Conservation (phyloP, 2,329 filamentous ascomycete genomes). For the Fusarium haematococcum region DNA sequence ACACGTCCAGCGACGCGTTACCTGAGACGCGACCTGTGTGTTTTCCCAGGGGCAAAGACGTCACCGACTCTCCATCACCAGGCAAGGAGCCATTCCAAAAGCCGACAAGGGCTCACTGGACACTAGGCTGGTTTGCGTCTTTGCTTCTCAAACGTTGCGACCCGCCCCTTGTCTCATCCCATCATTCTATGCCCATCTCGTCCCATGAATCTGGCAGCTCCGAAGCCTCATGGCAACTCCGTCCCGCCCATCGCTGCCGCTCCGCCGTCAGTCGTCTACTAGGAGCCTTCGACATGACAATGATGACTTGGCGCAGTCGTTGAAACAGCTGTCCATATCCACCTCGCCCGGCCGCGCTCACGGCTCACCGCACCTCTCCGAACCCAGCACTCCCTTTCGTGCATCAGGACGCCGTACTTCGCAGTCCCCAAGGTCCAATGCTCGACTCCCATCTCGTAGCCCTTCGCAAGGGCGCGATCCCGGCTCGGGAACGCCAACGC, state of each 20-base stretch:
- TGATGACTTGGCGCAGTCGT: slow-evolving; percentile 55
- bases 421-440: slow-evolving; percentile 39
- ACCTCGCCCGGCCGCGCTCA: slow-evolving; percentile 45
- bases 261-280: slow-evolving; percentile 51
- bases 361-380: slow-evolving; percentile 50
- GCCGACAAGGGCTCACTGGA: slow-evolving; percentile 21
- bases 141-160: slow-evolving; percentile 18
- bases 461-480: slow-evolving; percentile 57
- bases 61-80: slow-evolving; percentile 32
- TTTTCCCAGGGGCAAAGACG: slow-evolving; percentile 32
- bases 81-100: not conserved
- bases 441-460: slow-evolving; percentile 54
- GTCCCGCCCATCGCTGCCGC: slow-evolving; percentile 44
- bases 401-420: slow-evolving; percentile 52
- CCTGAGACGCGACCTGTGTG: slow-evolving; percentile 30
- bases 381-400: slow-evolving; percentile 53
- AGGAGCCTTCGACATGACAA: slow-evolving; percentile 43
- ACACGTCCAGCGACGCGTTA: slow-evolving; percentile 19
- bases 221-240: slow-evolving; percentile 45
- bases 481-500: slow-evolving; percentile 61
- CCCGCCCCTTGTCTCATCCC: slow-evolving; percentile 21
- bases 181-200: slow-evolving; percentile 21
- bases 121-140: slow-evolving; percentile 24
- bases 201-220: slow-evolving; percentile 26
- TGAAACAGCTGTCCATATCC: slow-evolving; percentile 59